Evolutionary conservation across 2,329 filamentous ascomycete species (phyloP), one percentile per base, ranked within the genome.

Genomic region (Neofusicoccum cordaticola): DNA sequence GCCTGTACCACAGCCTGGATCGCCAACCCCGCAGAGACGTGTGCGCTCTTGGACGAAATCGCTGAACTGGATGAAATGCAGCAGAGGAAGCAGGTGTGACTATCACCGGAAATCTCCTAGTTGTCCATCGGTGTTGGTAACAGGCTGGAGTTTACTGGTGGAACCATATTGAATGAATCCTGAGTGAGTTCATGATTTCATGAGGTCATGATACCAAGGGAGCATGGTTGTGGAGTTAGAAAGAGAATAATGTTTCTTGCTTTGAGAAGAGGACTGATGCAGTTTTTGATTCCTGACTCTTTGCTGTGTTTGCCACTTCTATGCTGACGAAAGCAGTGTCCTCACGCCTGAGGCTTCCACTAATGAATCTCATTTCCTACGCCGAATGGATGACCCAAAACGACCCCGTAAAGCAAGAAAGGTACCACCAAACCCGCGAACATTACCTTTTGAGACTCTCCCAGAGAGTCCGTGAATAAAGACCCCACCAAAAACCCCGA

Each of bases 1-100:
- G 93, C 96, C 19, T 95, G 92, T 39, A 97, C 94, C 0, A 98
- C 95, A 22, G 93, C 94, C 1, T 99, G 95, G 95, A 96, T 99
- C 69, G 94, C 95, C 1, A 97, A 87, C 73, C 95, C 95, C 0
- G 83, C 85, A 0, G 95, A 99, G 83, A 99, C 95, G 35, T 92
- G 97, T 44, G 88, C 91, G 70, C 78, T 98, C 71, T 79, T 99
- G 66, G 93, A 97, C 72, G 95, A 98, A 81, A 81, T 97, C 74
- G 83, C 72, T 12, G 77, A 79, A 62, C 63, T 79, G 67, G 76
- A 78, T 63, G 74, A 75, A 68, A 71, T 77, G 66, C 75, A 77
- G 67, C 73, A 77, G 68, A 27, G 64, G 27, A 65, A 65, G 64
- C 48, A 45, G 22, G 44, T 62, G 41, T 62, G 42, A 51, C 35